These are phyloP conservation scores for Mycosphaerella sp. DNA, from an alignment of 2,329 filamentous ascomycete genomes.

Conservation along the genomic window DNA sequence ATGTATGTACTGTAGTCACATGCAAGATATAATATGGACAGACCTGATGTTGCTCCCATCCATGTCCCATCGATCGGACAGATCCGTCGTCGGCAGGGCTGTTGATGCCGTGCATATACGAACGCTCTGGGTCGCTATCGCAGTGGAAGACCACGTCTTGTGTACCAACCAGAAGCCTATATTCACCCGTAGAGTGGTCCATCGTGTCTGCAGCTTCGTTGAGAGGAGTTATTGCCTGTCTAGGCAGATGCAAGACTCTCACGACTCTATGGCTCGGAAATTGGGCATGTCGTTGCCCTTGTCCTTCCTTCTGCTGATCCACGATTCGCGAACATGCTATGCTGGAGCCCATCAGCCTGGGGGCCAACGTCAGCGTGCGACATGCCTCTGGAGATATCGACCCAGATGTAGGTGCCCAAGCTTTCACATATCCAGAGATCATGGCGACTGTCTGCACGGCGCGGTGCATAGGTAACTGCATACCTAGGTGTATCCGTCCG, in stretches of 20 bases:
- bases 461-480: background rate
- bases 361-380: too few relatives aligned
- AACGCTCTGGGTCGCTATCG: background rate
- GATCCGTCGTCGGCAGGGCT: background rate
- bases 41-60: background rate
- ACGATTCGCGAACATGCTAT: background rate
- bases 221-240: background rate
- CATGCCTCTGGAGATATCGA: too few relatives aligned
- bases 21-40: background rate
- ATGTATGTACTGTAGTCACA: background rate
- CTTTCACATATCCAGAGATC: background rate
- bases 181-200: background rate
- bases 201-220: background rate
- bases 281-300: background rate
- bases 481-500: background rate
- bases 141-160: background rate
- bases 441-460: background rate
- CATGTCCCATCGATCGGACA: background rate
- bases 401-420: background rate
- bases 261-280: background rate
- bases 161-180: background rate
- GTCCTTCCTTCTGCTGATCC: background rate
- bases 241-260: background rate
- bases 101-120: background rate
- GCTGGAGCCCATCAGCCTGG: background rate